These are phyloP conservation scores for Zychaea mexicana DNA, from an alignment of 371 early-diverging fungal species.

Conservation along the genomic window DNA sequence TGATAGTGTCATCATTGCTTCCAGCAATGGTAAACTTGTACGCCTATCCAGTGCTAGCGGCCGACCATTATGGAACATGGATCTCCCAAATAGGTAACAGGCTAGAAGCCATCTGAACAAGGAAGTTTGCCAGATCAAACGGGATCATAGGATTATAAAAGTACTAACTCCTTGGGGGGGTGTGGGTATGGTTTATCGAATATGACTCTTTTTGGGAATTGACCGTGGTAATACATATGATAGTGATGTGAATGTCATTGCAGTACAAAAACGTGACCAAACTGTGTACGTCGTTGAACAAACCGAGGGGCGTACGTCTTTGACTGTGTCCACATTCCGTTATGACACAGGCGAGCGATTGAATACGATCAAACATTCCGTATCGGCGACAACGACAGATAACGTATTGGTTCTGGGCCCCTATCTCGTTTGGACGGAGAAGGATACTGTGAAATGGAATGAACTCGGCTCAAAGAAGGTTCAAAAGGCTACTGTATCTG, in stretches of 20 bases:
- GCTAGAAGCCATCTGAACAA: neutral
- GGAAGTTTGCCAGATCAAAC: neutral
- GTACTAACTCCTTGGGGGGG: no score
- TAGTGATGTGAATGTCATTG: neutral
- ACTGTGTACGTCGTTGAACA: constrained; percentile 7
- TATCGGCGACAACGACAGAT: constrained; percentile 18
- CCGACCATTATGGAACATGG: neutral
- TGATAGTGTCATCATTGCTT: neutral
- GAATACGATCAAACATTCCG: constrained; percentile 9
- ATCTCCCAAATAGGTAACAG: neutral
- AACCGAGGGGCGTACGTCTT: neutral
- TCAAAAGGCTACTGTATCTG: constrained; percentile 18
- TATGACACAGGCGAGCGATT: constrained; percentile 17
- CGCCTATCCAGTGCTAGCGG: neutral
- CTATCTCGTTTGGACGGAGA: constrained; percentile 40
- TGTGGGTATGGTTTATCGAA: no score
- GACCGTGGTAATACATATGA: no score
- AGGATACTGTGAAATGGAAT: constrained; percentile 35
- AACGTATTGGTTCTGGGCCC: constrained; percentile 24
- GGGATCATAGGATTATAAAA: no score
- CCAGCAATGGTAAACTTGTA: neutral
- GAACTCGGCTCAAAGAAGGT: constrained; percentile 29
- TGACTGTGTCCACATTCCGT: constrained; percentile 19
- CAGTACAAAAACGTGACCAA: constrained; percentile 21
- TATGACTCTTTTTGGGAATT: no score